These are phyloP conservation scores for Erysiphe pulchra DNA, from an alignment of 2,329 filamentous ascomycete species.

Conservation along the genomic window DNA sequence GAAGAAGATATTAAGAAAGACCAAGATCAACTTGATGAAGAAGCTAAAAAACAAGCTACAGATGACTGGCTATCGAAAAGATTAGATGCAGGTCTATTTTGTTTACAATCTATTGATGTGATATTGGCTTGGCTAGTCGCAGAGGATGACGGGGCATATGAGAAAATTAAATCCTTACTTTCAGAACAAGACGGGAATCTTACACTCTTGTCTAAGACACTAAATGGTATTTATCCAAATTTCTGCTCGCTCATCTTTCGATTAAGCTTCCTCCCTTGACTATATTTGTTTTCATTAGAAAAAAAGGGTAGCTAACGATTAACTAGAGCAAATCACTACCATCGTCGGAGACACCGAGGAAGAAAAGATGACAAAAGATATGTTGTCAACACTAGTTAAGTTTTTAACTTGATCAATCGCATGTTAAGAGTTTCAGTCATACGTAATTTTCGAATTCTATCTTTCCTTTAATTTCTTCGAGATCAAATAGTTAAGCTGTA, in stretches of 20 bases:
- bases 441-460: no score
- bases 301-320: slow-evolving; percentile 3
- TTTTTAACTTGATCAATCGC: slow-evolving; percentile 15
- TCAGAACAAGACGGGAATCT: slow-evolving; percentile 43
- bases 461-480: no score
- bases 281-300: no score
- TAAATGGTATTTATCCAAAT: slow-evolving; percentile 26
- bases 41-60: slow-evolving; percentile 33
- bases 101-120: slow-evolving; percentile 59
- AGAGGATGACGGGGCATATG: slow-evolving; percentile 55
- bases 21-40: slow-evolving; percentile 24
- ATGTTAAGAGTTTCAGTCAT: neutral
- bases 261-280: no score
- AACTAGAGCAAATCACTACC: slow-evolving; percentile 31
- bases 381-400: slow-evolving; percentile 33
- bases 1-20: slow-evolving; percentile 36
- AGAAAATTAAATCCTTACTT: slow-evolving; percentile 35
- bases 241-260: neutral
- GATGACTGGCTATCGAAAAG: slow-evolving; percentile 49
- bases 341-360: slow-evolving; percentile 28
- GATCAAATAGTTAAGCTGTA: no score
- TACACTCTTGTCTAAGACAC: slow-evolving; percentile 32
- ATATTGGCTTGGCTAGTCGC: slow-evolving; percentile 77
- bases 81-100: slow-evolving; percentile 66
- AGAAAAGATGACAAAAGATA: slow-evolving; percentile 29